Percentiles rank a stretch among this genome's conserved stretches.
Conservation (phyloP, 2,329 filamentous ascomycete genomes). For the Trichoderma gracile region DNA sequence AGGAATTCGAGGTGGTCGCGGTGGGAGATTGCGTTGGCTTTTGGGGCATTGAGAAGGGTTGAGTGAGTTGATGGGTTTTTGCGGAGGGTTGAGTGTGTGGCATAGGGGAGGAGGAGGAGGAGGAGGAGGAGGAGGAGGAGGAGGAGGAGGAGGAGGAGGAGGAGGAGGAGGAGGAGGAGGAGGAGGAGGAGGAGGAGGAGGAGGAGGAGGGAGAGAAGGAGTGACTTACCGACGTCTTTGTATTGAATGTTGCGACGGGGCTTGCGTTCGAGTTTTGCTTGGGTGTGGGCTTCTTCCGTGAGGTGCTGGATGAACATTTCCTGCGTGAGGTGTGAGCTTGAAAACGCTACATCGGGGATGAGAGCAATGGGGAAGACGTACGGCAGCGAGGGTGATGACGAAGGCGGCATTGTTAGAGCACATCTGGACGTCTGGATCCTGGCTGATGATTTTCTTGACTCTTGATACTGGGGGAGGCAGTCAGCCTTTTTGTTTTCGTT, state of each 20-base stretch:
- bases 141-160: background rate
- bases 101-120: background rate
- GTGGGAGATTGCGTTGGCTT: conserved; percentile 80
- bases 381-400: conserved; percentile 86
- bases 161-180: no score
- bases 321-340: conserved; percentile 43
- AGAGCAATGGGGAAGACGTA: no score
- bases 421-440: conserved; percentile 80
- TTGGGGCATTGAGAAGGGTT: background rate
- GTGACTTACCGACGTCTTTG: conserved; percentile 74
- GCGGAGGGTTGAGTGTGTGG: background rate
- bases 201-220: background rate
- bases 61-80: no score
- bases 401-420: conserved; percentile 95
- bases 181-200: background rate
- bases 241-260: conserved; percentile 94
- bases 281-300: conserved; percentile 78
- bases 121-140: background rate
- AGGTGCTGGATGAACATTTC: conserved; percentile 97
- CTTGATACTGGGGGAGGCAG: conserved; percentile 67
- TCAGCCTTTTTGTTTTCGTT: conserved; percentile 11
- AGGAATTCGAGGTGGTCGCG: conserved; percentile 96
- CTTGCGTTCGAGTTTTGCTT: conserved; percentile 88
- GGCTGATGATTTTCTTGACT: conserved; percentile 91
- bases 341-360: no score